Evolutionary conservation across 352 stramenopile genomes (phyloP), one percentile per base, ranked within the genome.

Genomic region (Pythium sp.): DNA sequence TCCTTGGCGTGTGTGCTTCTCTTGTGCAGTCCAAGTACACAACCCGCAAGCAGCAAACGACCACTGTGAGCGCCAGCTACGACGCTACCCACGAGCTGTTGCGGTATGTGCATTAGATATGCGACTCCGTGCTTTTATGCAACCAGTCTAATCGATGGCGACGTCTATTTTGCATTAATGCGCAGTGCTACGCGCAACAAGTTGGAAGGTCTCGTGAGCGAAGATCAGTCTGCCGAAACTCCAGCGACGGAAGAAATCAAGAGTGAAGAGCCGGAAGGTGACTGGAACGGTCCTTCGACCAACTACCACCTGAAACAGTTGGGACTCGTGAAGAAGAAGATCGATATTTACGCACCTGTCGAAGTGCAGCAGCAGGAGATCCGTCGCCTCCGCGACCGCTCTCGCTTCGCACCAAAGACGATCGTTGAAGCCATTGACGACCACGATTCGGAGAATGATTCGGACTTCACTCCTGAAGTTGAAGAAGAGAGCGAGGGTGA

Each of bases 231-330:
- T 5, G 64, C 58, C 11, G 54, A 73, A 24, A 30, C 41, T 4
- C 3, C 47, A 11, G 32, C 28, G 26, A 61, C 68, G 12, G 60
- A 79, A 6, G 20, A 51, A 9, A 49, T 47, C 11, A 47, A 74
- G 49, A 60, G n/a, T 0, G 56, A 60, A 0, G 68, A 67, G 55
- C 26, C 22, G 3, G 51, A 77, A n/a, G 67, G 68, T 12, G 72
- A 84, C 8, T 87, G 77, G 78, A 74, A 77, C 14, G 75, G 79
- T 57, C 84, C 86, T 9, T 80, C 75, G 22, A 92, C 86, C 20
- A 91, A 89, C 68, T 94, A 91, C 70, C 86, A 94, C 62, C 67
- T 91, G 12, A 92, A 92, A 72, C 84, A 92, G 51, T 56, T 94
- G n/a, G 84, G 86, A 20, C 71, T 92, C 2, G 72, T 60, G 34